Evolutionary conservation across 805 yeast genomes (phyloP).

Genomic region (Kluyveromyces dobzhanskii): DNA sequence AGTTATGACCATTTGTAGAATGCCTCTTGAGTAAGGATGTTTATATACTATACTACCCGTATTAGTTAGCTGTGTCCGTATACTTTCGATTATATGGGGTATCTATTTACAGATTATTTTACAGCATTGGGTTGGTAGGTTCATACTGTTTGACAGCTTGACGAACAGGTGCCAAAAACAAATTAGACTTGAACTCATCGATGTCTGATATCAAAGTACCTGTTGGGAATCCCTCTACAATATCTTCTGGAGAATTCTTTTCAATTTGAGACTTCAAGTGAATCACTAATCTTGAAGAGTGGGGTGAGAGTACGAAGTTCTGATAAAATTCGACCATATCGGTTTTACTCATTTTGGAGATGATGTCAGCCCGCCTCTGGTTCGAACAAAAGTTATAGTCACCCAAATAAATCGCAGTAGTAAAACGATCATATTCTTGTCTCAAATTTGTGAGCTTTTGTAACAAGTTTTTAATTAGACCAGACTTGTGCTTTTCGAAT

Average conservation of each 20-base stretch:
- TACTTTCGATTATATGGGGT: no score
- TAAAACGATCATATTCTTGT: slow-evolving; percentile 64
- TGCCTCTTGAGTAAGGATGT: no score
- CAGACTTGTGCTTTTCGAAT: slow-evolving; percentile 58
- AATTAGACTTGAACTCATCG: slow-evolving; percentile 47
- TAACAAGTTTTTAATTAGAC: slow-evolving; percentile 55
- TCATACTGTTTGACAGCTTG: slow-evolving; percentile 36
- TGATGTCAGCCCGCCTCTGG: slow-evolving; percentile 46
- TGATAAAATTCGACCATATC: slow-evolving; percentile 53
- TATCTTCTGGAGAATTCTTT: slow-evolving; percentile 19
- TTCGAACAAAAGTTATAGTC: slow-evolving; percentile 65
- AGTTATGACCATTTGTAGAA: no score
- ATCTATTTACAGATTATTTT: not conserved
- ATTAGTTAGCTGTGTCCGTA: no score
- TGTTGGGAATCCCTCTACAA: slow-evolving; percentile 35
- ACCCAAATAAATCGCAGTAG: slow-evolving; percentile 65
- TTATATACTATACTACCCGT: no score
- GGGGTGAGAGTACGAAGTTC: slow-evolving; percentile 31
- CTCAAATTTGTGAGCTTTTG: slow-evolving; percentile 69
- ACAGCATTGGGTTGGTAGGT: slow-evolving; percentile 2
- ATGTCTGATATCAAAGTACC: slow-evolving; percentile 39
- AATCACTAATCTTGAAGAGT: slow-evolving; percentile 41
- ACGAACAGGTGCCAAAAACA: slow-evolving; percentile 55
- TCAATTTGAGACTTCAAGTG: slow-evolving; percentile 48
- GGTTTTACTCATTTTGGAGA: slow-evolving; percentile 44